Evolutionary conservation across 2,329 filamentous ascomycete species (phyloP).

Genomic region (Xylariaceae sp.): DNA sequence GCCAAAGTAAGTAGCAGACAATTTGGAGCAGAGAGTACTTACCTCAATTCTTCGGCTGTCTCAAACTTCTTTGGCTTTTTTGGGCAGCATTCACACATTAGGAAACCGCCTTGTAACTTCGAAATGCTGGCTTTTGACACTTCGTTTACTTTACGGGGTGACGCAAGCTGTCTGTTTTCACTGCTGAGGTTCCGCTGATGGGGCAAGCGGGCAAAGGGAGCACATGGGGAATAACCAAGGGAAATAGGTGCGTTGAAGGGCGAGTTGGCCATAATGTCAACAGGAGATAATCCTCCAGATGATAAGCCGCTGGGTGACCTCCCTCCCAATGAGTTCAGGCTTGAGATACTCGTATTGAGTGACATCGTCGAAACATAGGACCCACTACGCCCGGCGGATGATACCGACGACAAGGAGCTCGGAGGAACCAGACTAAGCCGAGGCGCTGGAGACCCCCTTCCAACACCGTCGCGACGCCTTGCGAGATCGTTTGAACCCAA

Average conservation of each 20-base stretch:
- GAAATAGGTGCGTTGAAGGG: constrained; percentile 57
- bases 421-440: constrained; percentile 55
- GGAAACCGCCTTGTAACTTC: constrained; percentile 58
- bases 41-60: constrained; percentile 82
- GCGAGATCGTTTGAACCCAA: constrained; percentile 50
- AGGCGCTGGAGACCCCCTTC: constrained; percentile 59
- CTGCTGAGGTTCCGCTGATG: constrained; percentile 56
- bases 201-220: constrained; percentile 49
- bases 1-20: no score
- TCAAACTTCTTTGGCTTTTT: constrained; percentile 98
- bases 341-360: constrained; percentile 51
- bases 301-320: constrained; percentile 58
- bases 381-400: constrained; percentile 51
- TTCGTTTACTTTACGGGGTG: constrained; percentile 59
- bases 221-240: constrained; percentile 56
- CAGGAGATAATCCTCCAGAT: constrained; percentile 48
- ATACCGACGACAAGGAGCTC: constrained; percentile 51
- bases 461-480: constrained; percentile 55
- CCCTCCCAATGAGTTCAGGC: constrained; percentile 51
- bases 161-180: constrained; percentile 48
- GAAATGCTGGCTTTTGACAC: constrained; percentile 53
- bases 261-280: constrained; percentile 51
- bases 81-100: constrained; percentile 90
- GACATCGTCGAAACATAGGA: constrained; percentile 56
- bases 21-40: constrained; percentile 47